Evolutionary conservation across 371 early-diverging fungal genomes (phyloP).

Genomic region (Thermomucor indicae-seudaticae): DNA sequence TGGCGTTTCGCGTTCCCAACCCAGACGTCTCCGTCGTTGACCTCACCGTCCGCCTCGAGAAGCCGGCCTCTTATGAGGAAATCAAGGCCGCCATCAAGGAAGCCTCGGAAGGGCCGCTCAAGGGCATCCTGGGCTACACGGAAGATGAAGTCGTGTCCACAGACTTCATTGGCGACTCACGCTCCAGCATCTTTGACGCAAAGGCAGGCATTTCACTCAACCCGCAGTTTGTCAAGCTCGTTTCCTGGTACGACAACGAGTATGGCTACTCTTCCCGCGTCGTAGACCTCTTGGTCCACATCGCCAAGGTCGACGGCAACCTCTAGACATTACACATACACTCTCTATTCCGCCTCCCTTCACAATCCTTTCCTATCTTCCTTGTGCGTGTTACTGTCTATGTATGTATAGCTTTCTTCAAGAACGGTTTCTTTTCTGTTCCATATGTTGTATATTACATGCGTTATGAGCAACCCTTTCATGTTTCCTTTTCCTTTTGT

Average conservation of each 20-base stretch:
- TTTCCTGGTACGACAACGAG: constrained; percentile 97
- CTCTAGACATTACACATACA: constrained; percentile 8
- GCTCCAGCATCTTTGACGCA: constrained; percentile 95
- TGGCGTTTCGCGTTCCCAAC: constrained; percentile 98
- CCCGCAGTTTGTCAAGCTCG: constrained; percentile 96
- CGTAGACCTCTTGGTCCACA: constrained; percentile 14
- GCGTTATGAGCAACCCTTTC: too few species aligned
- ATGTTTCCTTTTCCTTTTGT: too few species aligned
- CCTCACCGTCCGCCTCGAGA: constrained; percentile 89
- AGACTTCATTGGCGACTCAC: constrained; percentile 92
- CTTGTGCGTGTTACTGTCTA: too few species aligned
- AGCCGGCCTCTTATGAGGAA: constrained; percentile 86
- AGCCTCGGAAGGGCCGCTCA: constrained; percentile 76
- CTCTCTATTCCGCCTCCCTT: too few species aligned
- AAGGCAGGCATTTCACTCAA: constrained; percentile 97
- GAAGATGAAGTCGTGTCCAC: constrained; percentile 96
- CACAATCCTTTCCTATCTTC: too few species aligned
- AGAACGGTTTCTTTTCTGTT: too few species aligned
- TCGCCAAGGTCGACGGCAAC: constrained; percentile 14
- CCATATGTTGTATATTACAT: too few species aligned
- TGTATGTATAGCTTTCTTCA: too few species aligned
- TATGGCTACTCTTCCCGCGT: constrained; percentile 81
- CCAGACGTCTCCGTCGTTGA: constrained; percentile 99
- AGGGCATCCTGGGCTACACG: constrained; percentile 96
- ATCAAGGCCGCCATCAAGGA: constrained; percentile 86